Conservation (phyloP, 495 filamentous ascomycete species). For the Poronia punctata region DNA sequence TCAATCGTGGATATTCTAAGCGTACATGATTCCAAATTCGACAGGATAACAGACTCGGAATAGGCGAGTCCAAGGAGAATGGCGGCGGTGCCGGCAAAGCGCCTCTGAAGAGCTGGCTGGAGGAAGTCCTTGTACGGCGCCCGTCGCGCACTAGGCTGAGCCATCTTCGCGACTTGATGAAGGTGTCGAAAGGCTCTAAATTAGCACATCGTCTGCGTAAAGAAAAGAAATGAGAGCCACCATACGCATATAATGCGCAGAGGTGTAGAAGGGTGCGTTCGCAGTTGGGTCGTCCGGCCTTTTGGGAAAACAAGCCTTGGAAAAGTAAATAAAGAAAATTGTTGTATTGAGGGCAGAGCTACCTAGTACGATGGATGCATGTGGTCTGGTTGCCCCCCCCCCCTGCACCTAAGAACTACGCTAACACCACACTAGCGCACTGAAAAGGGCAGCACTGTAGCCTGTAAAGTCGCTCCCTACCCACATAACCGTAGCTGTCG, state of each 20-base stretch:
- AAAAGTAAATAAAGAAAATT: too few species aligned
- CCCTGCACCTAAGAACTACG: too few species aligned
- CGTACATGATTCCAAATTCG: constrained; percentile 62
- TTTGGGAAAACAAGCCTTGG: too few species aligned
- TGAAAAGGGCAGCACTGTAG: too few species aligned
- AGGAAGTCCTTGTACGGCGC: constrained; percentile 76
- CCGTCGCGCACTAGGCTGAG: constrained; percentile 34
- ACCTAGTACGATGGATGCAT: too few species aligned
- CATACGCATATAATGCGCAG: background rate
- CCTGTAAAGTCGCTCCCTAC: too few species aligned
- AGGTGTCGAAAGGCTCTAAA: constrained; percentile 3
- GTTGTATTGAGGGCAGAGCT: too few species aligned
- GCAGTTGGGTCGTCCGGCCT: too few species aligned
- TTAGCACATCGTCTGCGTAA: constrained; percentile 24
- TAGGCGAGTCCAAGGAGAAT: constrained; percentile 66
- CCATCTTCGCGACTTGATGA: constrained; percentile 29
- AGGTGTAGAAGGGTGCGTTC: background rate
- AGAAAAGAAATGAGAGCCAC: background rate
- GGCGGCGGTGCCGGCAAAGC: constrained; percentile 69
- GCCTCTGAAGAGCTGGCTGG: constrained; percentile 78
- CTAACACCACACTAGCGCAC: too few species aligned
- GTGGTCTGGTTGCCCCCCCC: too few species aligned
- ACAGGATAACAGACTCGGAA: constrained; percentile 61
- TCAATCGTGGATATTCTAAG: constrained; percentile 5
- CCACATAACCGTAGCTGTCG: too few species aligned